Base-by-base conservation (phyloP, 345 rosid species). In the Psidium friedrichsthalianum region DNA sequence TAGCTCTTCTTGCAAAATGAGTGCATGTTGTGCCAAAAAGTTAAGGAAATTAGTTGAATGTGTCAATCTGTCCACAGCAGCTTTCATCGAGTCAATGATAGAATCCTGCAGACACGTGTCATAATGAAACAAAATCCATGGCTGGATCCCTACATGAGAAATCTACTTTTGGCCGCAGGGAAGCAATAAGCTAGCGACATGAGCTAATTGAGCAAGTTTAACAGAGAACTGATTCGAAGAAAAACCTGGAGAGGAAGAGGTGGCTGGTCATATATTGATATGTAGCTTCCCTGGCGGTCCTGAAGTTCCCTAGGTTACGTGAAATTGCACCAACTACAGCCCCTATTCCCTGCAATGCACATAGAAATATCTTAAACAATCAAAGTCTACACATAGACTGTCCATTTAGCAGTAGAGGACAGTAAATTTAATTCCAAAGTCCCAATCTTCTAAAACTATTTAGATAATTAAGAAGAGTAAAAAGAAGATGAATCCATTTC, bases 261-360 rank as follows among this genome's bases (percentile, higher is more conserved):
- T 52, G 99, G 97, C 82, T 95, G 94, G 90, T 98, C 99, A 89
- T 95, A 98, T 69, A 98, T 95, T 47, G 99, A 98, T 83, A 94
- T 86, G 90, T 93, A 94, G 91, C 99, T 98, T 91, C 99, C 99
- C 85, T 94, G 96, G 49, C 94, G 93, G 86, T 94, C 99, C 88
- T 96, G 99, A 89, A 98, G 99, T 83, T 98, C 99, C 97, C 99
- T 84, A 98, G 98, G 91, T 98, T 98, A 55, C 99, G 98, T 54
- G 99, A 98, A 85, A 98, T 88, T 25, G 99, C 99, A 74, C 99
- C 99, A 87, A 94, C 95, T 91, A 98, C 99, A 84, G 99, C 99
- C 82, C 99, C 99, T 57, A 98, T 87, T 44, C 99, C 99, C 99
- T 97, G 89, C 81, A 91, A 82, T 83, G 59, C 64, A 74, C 44